These are phyloP conservation scores for Aspergillus unguis DNA, from an alignment of 2,329 filamentous ascomycete species.

Conservation along the genomic window DNA sequence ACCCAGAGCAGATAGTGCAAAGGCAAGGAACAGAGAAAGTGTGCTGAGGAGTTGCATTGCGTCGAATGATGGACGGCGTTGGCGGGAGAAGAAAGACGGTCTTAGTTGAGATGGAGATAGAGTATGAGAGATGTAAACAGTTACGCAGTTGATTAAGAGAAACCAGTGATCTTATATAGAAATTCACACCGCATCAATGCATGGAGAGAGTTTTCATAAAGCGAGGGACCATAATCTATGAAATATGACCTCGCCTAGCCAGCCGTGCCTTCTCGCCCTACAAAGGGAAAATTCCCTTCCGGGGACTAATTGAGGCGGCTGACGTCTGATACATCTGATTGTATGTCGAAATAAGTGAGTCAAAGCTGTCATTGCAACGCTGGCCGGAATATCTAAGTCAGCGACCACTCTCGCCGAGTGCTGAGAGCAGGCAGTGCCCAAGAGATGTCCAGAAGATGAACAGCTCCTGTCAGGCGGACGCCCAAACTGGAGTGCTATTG, in stretches of 20 bases:
- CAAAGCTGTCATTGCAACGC: not conserved
- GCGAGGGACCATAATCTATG: conserved; percentile 8
- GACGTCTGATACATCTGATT: conserved; percentile 9
- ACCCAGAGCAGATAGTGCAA: conserved; percentile 32
- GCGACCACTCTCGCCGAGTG: too few relatives aligned
- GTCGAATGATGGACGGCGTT: conserved; percentile 7
- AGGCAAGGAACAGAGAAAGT: conserved; percentile 23
- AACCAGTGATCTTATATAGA: conserved; percentile 6
- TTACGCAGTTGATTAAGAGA: not conserved
- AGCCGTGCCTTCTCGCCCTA: not conserved
- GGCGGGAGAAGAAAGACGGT: not conserved
- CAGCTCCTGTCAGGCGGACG: not conserved
- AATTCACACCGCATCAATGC: conserved; percentile 4
- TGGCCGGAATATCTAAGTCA: not conserved
- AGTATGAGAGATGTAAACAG: not conserved
- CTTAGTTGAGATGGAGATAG: too few relatives aligned
- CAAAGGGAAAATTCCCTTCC: not conserved
- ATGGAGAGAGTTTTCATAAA: conserved; percentile 1
- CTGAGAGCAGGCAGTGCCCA: not conserved
- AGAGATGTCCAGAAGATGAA: not conserved
- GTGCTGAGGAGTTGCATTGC: conserved; percentile 29
- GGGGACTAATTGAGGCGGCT: not conserved
- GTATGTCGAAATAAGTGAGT: not conserved
- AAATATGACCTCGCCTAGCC: not conserved
- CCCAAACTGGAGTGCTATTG: not conserved